Conservation (phyloP, 352 stramenopile species). For the Phytophthora constricta region DNA sequence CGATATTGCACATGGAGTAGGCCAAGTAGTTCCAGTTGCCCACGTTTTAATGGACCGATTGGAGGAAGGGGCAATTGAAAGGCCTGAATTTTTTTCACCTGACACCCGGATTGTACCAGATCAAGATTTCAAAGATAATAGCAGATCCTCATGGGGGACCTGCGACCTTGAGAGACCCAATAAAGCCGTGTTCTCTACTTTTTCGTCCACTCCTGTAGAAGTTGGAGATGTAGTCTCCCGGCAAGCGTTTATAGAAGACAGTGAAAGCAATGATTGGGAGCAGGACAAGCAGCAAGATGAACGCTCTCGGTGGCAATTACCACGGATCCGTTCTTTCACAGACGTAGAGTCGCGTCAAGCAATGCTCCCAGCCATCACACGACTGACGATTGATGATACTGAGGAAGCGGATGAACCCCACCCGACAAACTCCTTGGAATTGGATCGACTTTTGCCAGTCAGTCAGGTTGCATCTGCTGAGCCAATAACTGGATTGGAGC, state of each 20-base stretch:
- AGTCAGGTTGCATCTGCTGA: constrained; percentile 10
- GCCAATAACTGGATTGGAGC: constrained; percentile 3
- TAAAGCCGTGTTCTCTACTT: not conserved
- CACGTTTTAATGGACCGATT: too few species aligned
- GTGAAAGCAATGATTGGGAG: not conserved
- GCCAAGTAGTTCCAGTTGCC: too few species aligned
- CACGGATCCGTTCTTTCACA: too few species aligned
- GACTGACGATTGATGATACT: not conserved
- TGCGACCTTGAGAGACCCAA: not conserved
- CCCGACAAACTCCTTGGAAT: constrained; percentile 20
- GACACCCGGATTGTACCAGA: not conserved
- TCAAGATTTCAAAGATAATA: not conserved
- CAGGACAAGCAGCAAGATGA: constrained; percentile 6
- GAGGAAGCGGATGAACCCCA: not conserved
- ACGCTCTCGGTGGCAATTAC: constrained; percentile 2
- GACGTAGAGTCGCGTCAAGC: too few species aligned
- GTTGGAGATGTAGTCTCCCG: not conserved
- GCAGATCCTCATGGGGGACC: not conserved
- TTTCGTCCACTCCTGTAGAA: not conserved
- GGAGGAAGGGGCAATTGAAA: not conserved
- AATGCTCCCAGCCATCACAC: not conserved
- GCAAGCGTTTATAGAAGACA: not conserved
- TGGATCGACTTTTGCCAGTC: constrained; percentile 17
- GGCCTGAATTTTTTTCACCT: not conserved
- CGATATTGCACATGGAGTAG: not conserved